Base-by-base conservation (phyloP, 257 asterid species). In the Avicennia marina region DNA sequence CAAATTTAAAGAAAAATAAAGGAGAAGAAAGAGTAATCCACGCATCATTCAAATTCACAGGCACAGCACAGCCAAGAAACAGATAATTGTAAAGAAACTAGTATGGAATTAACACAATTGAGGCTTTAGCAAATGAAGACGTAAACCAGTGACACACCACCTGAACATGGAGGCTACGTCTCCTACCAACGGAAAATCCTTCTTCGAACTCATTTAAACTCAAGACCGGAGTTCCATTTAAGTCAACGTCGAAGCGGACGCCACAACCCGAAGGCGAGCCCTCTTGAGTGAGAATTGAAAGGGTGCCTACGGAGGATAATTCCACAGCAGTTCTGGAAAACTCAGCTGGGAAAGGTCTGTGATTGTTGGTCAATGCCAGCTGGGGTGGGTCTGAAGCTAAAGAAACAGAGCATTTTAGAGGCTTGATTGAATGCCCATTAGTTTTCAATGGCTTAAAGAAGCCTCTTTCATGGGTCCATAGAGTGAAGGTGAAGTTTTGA, bases 211-310 rank as follows among this genome's bases (percentile, higher is more conserved):
- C 72, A 50, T 65, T 83, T 64, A 87, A 75, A 53, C 82, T 71
- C 59, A 91, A 58, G n/a, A 85, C 11, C 3, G 95, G 98, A 32
- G 86, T 75, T 12, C 96, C 98, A 47, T 73, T 64, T 8, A 69
- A 68, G 63, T 91, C 96, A 66, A 85, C 93, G 12, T 88, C 85
- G 18, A 87, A 87, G 32, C 86, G 90, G 43, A 85, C 94, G 34
- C 93, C 98, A 34, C 72, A 49, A 4, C 95, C 95, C 51, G 85
- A 58, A 45, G 98, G 98, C 77, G 87, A 79, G 41, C 94, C 91
- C 10, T 81, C 96, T 19, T 41, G 85, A 19, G 72, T 73, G 39
- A 82, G 63, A 22, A 73, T 66, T 26, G 93, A 87, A 44, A 90
- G 95, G 36, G 98, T 87, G 51, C 86, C 98, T 7, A 63, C 83